Base-by-base conservation (phyloP, 768 basidiomycete genomes). In the Phallus indusiatus region DNA sequence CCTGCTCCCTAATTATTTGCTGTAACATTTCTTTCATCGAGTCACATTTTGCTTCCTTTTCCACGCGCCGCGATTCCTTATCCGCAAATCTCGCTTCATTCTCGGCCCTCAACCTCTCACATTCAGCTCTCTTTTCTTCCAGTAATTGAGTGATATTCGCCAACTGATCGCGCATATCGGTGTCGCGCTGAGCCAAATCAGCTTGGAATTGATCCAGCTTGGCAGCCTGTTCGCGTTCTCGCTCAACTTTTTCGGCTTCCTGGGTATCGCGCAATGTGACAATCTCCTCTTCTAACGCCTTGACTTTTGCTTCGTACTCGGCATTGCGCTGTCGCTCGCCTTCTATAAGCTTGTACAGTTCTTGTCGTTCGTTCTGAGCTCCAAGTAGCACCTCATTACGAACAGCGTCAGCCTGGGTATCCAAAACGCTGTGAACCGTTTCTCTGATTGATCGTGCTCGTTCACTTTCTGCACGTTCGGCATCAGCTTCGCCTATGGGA, bases 81-180 rank as follows among this genome's bases (percentile, higher is more conserved):
- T 83, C 82, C 8, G 73, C 74, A 76, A 80, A 88, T 35, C 84
- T 79, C 46, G 80, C 72, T 16, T 90, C 85, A 73, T 78, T 76
- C 17, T 79, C 59, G 12, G 77, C 75, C 59, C 76, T 83, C 74
- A 90, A 87, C 63, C 76, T 72, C 33, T 81, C 78, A 36, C 78
- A 77, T 53, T 78, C 75, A 35, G 83, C 79, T 1, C 80, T 75
- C 58, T 88, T 85, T 59, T 85, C 82, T 58, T 86, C 82, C 14
- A 91, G 74, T 55, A 89, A 67, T 62, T 85, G 84, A 1, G 89
- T 85, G 62, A 93, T 80, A 60, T 91, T 88, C 5, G 68, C 72
- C 14, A 93, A 69, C 63, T 90, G 88, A 42, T 69, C 73, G 35
- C 81, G 76, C 47, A 88, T 68, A 8, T 72, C 76, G 14, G 85